Evolutionary conservation across 1,139 yeast genomes (phyloP).

Genomic region (Meyerozyma sp.): DNA sequence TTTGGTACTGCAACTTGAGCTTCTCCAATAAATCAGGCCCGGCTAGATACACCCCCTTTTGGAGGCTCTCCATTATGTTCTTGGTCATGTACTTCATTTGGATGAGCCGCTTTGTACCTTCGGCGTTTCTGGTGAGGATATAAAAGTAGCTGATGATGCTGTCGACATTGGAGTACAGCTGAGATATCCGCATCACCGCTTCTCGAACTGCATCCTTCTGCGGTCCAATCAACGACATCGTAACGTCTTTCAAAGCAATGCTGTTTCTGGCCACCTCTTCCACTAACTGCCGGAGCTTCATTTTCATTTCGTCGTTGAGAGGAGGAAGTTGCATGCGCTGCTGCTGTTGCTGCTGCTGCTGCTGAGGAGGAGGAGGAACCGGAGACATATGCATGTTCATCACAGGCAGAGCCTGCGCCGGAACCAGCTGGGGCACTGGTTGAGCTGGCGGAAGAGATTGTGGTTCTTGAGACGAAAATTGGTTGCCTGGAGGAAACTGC

Average conservation of each 20-base stretch:
- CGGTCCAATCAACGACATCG: slow-evolving; percentile 46
- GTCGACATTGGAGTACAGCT: slow-evolving; percentile 65
- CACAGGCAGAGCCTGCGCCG: slow-evolving; percentile 5
- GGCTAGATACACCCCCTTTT: slow-evolving; percentile 59
- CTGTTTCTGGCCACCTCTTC: slow-evolving; percentile 68
- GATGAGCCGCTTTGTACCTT: slow-evolving; percentile 69
- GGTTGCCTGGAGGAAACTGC: slow-evolving; percentile 3
- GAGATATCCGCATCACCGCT: slow-evolving; percentile 52
- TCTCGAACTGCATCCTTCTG: slow-evolving; percentile 59
- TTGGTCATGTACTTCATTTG: slow-evolving; percentile 78
- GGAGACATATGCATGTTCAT: slow-evolving; percentile 2
- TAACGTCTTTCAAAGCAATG: slow-evolving; percentile 61
- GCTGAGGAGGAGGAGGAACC: slow-evolving; percentile 7
- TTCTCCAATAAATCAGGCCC: slow-evolving; percentile 66
- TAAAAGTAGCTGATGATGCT: slow-evolving; percentile 74
- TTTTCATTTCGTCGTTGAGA: slow-evolving; percentile 39
- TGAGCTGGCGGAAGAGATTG: slow-evolving; percentile 5
- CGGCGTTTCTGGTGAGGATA: slow-evolving; percentile 65
- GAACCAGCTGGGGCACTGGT: slow-evolving; percentile 8
- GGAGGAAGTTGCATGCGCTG: slow-evolving; percentile 24
- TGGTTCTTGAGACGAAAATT: slow-evolving; percentile 8
- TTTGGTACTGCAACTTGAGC: slow-evolving; percentile 65
- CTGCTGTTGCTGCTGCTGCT: slow-evolving; percentile 5
- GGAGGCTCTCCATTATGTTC: slow-evolving; percentile 65
- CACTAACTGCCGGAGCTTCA: slow-evolving; percentile 54